These are phyloP conservation scores for Tetrahymena borealis DNA, from an alignment of 73 alveolate species.

Conservation along the genomic window DNA sequence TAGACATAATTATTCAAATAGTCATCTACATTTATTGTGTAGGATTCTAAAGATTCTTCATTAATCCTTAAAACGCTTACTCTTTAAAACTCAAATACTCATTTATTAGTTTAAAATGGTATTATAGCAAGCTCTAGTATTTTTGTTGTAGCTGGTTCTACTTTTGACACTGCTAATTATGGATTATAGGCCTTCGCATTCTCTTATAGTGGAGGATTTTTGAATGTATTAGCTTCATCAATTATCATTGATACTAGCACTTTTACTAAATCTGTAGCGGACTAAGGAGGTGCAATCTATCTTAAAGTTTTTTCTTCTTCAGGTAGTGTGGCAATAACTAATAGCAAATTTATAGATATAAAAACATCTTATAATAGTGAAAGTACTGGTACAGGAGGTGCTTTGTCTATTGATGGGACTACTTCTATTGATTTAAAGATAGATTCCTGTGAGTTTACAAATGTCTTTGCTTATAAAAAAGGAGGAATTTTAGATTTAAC, in stretches of 20 bases:
- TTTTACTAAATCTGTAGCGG: neutral
- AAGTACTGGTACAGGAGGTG: neutral
- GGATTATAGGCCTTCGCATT: neutral
- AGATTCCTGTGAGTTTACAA: neutral
- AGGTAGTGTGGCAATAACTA: neutral
- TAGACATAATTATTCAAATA: neutral
- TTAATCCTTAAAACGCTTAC: neutral
- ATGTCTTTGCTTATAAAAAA: neutral
- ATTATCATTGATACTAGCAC: neutral
- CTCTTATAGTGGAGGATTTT: neutral
- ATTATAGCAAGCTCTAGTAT: neutral
- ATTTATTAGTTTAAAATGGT: neutral
- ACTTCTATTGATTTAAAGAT: neutral
- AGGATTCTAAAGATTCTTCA: neutral
- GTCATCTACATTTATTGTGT: neutral
- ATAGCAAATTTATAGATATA: neutral
- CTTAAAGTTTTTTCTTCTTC: neutral
- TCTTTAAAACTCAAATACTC: neutral
- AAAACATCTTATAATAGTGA: neutral
- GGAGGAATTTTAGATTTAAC: neutral
- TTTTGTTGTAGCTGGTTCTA: neutral
- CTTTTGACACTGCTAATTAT: neutral
- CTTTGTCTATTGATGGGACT: neutral
- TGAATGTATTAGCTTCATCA: neutral
- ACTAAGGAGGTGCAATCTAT: neutral